phyloP scores from a whole-genome alignment of 352 stramenopile species.

The Elongisporangium prolatum region DNA sequence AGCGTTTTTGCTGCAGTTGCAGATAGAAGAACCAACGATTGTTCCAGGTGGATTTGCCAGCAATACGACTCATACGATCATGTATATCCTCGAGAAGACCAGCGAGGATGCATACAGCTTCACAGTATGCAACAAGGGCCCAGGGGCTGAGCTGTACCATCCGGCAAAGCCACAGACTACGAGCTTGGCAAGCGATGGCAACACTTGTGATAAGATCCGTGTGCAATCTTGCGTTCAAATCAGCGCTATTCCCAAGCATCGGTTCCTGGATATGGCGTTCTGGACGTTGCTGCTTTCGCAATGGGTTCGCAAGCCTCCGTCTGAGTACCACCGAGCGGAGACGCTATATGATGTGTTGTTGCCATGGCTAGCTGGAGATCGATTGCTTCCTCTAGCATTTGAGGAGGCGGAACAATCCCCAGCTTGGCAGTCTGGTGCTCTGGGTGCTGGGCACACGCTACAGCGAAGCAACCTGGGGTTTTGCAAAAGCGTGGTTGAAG shows the following conservation, averaged over 20 bases:
- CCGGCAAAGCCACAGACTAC: conserved; percentile 6
- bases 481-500: conserved; percentile 81
- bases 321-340: conserved; percentile 84
- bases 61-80: conserved; percentile 63
- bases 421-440: conserved; percentile 22
- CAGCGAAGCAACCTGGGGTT: conserved; percentile 75
- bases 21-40: conserved; percentile 41
- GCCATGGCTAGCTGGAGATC: conserved; percentile 79
- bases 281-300: conserved; percentile 83
- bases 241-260: conserved; percentile 34
- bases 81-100: conserved; percentile 82
- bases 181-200: conserved; percentile 12
- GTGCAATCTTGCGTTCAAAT: conserved; percentile 78
- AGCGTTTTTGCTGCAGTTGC: conserved; percentile 33
- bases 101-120: conserved; percentile 59
- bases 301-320: conserved; percentile 78
- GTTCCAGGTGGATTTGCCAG: conserved; percentile 78
- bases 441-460: conserved; percentile 43
- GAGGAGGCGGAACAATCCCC: conserved; percentile 24
- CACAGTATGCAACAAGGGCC: conserved; percentile 87
- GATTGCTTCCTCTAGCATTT: conserved; percentile 60
- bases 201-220: conserved; percentile 61
- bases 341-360: conserved; percentile 88
- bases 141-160: conserved; percentile 83
- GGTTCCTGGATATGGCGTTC: conserved; percentile 84